Percentiles rank a stretch among this genome's conserved stretches.
Evolutionary conservation across 1,139 yeast genomes (phyloP).

Genomic region (Tardiomyces digboiensis): DNA sequence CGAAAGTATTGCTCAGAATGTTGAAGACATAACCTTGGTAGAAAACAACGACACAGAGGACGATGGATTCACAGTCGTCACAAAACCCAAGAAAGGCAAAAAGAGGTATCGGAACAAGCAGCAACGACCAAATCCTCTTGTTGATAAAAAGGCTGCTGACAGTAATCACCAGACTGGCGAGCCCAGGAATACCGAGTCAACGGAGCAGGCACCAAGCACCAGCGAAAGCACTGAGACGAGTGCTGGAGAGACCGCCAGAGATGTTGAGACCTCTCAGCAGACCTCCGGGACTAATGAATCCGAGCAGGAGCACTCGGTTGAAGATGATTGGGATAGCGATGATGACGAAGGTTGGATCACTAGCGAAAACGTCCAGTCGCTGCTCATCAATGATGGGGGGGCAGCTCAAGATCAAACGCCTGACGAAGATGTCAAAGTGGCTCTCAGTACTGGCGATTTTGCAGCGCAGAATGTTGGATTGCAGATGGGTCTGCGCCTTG

Average conservation of each 20-base stretch:
- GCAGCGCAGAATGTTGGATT: conserved; percentile 94
- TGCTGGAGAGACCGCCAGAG: conserved; percentile 1
- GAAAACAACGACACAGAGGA: conserved; percentile 12
- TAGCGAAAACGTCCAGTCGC: conserved; percentile 68
- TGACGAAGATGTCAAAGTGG: conserved; percentile 42
- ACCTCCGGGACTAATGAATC: conserved; percentile 16
- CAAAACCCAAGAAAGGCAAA: conserved; percentile 13
- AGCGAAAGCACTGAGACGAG: conserved; percentile 4
- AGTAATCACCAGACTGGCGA: too few relatives aligned
- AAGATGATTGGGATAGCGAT: conserved; percentile 42
- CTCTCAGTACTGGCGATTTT: conserved; percentile 91
- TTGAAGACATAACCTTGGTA: conserved; percentile 8
- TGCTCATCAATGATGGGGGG: conserved; percentile 53
- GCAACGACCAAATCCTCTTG: conserved; percentile 5
- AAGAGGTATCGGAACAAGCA: conserved; percentile 4
- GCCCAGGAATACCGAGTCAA: conserved; percentile 7
- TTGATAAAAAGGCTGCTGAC: conserved; percentile 1
- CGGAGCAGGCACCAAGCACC: conserved; percentile 6
- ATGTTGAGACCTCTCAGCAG: too few relatives aligned
- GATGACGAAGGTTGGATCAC: conserved; percentile 97
- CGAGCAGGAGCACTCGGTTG: conserved; percentile 18
- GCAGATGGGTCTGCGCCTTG: conserved; percentile 79
- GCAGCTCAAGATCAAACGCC: conserved; percentile 25
- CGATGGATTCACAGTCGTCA: conserved; percentile 25
- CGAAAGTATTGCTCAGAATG: conserved; percentile 11